These are phyloP conservation scores for Drechslera avenae DNA, from an alignment of 2,329 filamentous ascomycete species.

Conservation along the genomic window DNA sequence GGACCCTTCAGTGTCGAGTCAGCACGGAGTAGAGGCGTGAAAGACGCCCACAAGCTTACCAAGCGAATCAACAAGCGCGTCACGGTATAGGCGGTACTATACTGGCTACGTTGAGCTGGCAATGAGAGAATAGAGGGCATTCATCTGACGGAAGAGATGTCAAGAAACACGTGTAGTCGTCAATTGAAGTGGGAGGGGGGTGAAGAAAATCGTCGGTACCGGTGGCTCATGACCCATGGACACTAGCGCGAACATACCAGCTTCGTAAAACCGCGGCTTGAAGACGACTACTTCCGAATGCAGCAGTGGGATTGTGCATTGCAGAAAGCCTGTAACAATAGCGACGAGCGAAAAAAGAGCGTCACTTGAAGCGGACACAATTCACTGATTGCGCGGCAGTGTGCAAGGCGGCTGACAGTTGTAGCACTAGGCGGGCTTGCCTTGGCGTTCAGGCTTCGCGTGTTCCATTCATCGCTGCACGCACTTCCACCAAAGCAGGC, in stretches of 20 bases:
- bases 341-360: no score
- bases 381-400: not conserved
- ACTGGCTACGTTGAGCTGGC: constrained; percentile 41
- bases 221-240: constrained; percentile 17
- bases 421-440: constrained; percentile 21
- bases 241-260: constrained; percentile 11
- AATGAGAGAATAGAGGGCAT: constrained; percentile 43
- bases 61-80: constrained; percentile 20
- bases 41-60: constrained; percentile 14
- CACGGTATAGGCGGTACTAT: constrained; percentile 25
- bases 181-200: constrained; percentile 16
- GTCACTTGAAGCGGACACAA: no score
- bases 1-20: constrained; percentile 3
- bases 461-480: constrained; percentile 32
- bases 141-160: constrained; percentile 37
- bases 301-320: not conserved
- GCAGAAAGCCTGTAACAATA: not conserved
- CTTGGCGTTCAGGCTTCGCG: constrained; percentile 30
- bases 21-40: not conserved
- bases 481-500: constrained; percentile 26
- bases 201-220: constrained; percentile 17
- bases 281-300: not conserved
- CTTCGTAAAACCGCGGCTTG: constrained; percentile 1
- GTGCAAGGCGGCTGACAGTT: not conserved
- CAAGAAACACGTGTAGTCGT: constrained; percentile 13